A percentile compares a stretch with the other conserved stretches of the same genome.
These are phyloP conservation scores for Fragosphaeria purpurea DNA, from an alignment of 2,329 filamentous ascomycete genomes.

Conservation along the genomic window DNA sequence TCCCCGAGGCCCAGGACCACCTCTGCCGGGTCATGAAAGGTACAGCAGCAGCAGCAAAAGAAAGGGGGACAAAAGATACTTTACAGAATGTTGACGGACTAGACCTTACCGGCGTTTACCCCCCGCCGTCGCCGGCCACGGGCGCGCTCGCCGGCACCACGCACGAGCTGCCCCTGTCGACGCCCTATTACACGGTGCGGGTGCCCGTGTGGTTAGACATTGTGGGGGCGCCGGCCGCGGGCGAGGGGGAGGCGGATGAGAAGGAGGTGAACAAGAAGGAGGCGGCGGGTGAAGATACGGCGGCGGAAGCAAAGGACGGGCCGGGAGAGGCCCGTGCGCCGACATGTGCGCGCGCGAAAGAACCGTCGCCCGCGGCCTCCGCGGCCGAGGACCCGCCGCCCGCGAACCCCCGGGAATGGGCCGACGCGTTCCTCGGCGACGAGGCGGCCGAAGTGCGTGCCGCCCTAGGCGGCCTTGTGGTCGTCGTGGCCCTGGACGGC, in stretches of 20 bases:
- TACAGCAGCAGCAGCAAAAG: conserved; percentile 17
- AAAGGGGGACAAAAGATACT: background rate
- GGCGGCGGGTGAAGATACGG: conserved; percentile 4
- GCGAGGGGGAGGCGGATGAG: background rate
- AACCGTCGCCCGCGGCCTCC: background rate
- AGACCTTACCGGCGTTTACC: conserved; percentile 43
- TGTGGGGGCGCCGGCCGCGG: conserved; percentile 15
- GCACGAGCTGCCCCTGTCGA: conserved; percentile 45
- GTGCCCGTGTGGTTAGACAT: conserved; percentile 58
- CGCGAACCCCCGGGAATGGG: conserved; percentile 38
- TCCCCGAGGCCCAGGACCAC: conserved; percentile 34
- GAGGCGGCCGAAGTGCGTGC: conserved; percentile 54
- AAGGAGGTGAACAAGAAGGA: background rate
- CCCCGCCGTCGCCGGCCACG: conserved; percentile 7
- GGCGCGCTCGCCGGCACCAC: conserved; percentile 45
- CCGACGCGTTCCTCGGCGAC: conserved; percentile 45
- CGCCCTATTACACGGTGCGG: conserved; percentile 49
- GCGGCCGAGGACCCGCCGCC: background rate
- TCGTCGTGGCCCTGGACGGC: conserved; percentile 35
- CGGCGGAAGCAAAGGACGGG: conserved; percentile 7
- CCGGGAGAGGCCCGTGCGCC: too few species aligned
- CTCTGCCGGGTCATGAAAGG: conserved; percentile 45
- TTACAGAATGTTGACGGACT: background rate
- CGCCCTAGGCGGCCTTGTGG: conserved; percentile 50
- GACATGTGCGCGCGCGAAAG: too few species aligned